Evolutionary conservation across 1,139 yeast genomes (phyloP), one percentile per base, ranked within the genome.

Genomic region (Sugiyamaella sp.): DNA sequence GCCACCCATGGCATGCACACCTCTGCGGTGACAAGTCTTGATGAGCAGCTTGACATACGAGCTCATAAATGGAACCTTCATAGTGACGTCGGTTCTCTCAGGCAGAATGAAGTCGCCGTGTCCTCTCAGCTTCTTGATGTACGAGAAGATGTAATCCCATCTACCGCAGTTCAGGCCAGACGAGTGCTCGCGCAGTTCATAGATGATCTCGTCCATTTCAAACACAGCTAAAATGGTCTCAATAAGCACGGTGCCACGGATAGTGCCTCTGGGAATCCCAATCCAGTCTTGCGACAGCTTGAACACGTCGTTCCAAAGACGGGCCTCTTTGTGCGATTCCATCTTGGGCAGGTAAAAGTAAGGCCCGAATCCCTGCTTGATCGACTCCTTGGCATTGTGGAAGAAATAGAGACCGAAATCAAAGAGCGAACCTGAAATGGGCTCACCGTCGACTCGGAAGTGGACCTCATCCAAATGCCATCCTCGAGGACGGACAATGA

Each of bases 401-500:
- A 72, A 85, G 69, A 86, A 86, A 74, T 84, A 86, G 55, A 86
- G 71, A 51, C 87, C 91, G 71, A 86, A 86, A 73, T 86, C 95
- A 64, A 86, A 84, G 59, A 86, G 78, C 59, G 85, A 85, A 45
- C 89, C 95, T 49, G 85, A 74, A 52, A 86, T 81, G 53, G 89
- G 86, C 71, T 84, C 84, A 50, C 90, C 91, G 66, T 86, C 93
- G 60, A 86, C 84, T 49, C 77, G 66, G 57, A 86, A 79, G 69
- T 86, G 93, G 71, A 79, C 81, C 72, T 86, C 95, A 48, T 78
- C 81, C 71, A 86, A 78, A 71, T 86, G 95, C 95, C 95, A 86
- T 54, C 95, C 95, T 71, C 95, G 81, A 60, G 95, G 93, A 68
- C 95, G 81, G 58, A 86, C 89, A 73, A 86, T 83, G 70, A 86